These are phyloP conservation scores for Astrothelium macrocarpum DNA, from an alignment of 495 filamentous ascomycete genomes.

Conservation along the genomic window DNA sequence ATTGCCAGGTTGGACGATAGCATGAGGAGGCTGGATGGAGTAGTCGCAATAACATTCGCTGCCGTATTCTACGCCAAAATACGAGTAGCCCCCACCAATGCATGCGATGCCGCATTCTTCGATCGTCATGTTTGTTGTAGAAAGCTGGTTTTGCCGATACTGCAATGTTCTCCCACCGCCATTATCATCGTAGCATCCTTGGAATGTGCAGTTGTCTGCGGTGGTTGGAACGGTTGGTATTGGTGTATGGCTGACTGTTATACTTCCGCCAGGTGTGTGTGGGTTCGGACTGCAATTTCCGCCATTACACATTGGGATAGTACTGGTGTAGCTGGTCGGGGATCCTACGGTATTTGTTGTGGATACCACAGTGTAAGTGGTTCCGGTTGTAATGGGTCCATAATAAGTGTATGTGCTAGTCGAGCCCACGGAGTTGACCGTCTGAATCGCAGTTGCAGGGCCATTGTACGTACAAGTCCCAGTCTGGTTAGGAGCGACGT, in stretches of 20 bases:
- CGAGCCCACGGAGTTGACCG: not conserved
- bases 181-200: slow-evolving; percentile 19
- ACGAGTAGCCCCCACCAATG: not conserved
- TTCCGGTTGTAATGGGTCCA: not conserved
- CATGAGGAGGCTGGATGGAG: not conserved
- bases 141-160: not conserved
- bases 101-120: slow-evolving; percentile 11
- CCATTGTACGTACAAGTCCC: slow-evolving; percentile 2
- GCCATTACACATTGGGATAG: not conserved
- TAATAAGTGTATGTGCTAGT: slow-evolving; percentile 2
- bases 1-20: not conserved
- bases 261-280: not conserved
- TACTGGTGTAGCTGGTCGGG: not conserved
- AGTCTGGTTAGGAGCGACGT: not conserved
- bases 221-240: not conserved
- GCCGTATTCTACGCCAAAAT: not conserved
- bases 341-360: not conserved
- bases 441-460: not conserved
- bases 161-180: slow-evolving; percentile 7
- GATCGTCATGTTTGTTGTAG: slow-evolving; percentile 16
- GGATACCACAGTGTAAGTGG: not conserved
- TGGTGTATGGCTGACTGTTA: not conserved
- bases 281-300: not conserved
- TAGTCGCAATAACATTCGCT: not conserved
- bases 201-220: not conserved